Conservation (phyloP, 768 basidiomycete genomes). For the Suillus paluster region DNA sequence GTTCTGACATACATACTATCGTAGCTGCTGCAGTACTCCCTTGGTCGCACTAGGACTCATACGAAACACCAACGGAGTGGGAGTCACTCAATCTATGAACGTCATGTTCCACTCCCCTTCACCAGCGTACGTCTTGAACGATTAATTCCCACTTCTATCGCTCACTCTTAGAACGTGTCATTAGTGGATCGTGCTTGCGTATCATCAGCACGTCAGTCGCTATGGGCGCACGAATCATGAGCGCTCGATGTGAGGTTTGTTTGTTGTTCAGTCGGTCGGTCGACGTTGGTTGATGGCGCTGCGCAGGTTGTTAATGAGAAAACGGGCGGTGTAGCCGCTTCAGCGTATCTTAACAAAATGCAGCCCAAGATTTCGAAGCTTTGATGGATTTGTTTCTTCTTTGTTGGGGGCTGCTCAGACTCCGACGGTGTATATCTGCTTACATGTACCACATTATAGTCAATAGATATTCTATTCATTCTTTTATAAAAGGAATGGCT, state of each 20-base stretch:
- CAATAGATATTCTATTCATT: too few species aligned
- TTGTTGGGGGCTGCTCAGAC: neutral
- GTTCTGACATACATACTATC: constrained; percentile 2
- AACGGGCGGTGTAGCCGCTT: constrained; percentile 62
- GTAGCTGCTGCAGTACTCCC: constrained; percentile 68
- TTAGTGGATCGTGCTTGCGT: constrained; percentile 60
- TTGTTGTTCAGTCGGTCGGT: neutral
- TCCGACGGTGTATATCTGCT: neutral
- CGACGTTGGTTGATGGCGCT: constrained; percentile 4
- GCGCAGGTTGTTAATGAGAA: constrained; percentile 61
- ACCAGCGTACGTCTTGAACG: constrained; percentile 50
- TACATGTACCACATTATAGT: neutral
- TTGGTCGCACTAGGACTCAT: constrained; percentile 68
- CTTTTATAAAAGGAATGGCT: too few species aligned
- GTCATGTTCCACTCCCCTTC: constrained; percentile 73
- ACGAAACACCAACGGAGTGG: constrained; percentile 67
- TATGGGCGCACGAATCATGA: constrained; percentile 72
- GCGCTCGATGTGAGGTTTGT: constrained; percentile 70
- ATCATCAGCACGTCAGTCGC: constrained; percentile 69
- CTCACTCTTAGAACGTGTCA: constrained; percentile 10
- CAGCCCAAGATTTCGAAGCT: constrained; percentile 59
- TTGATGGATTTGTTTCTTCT: constrained; percentile 28
- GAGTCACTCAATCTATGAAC: constrained; percentile 75
- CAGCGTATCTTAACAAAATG: constrained; percentile 75
- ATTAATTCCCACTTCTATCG: constrained; percentile 8